A percentile compares a stretch with the other conserved stretches of the same genome.
Evolutionary conservation across 2,329 filamentous ascomycete genomes (phyloP).

Genomic region (Chaetomiaceae sp.): DNA sequence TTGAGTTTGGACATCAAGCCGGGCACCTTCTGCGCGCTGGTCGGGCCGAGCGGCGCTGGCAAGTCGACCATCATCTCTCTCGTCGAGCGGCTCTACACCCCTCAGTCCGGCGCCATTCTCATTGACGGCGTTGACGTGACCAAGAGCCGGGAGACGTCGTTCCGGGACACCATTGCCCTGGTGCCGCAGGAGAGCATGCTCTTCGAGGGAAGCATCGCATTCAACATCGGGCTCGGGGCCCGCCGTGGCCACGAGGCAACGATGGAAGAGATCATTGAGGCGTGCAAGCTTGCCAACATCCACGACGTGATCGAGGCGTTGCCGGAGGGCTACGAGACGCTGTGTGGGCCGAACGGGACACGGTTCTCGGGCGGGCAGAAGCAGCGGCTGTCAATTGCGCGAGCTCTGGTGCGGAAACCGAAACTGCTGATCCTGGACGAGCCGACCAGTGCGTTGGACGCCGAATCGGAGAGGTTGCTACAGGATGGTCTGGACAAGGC

Average conservation of each 20-base stretch:
- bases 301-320: conserved; percentile 83
- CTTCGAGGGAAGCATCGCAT: conserved; percentile 38
- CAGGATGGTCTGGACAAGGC: conserved; percentile 75
- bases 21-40: conserved; percentile 39
- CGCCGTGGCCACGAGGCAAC: conserved; percentile 51
- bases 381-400: conserved; percentile 86
- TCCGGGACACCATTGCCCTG: conserved; percentile 42
- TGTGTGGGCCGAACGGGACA: conserved; percentile 79
- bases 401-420: conserved; percentile 83
- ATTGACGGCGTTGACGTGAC: conserved; percentile 45
- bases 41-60: conserved; percentile 43
- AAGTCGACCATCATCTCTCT: conserved; percentile 45
- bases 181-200: conserved; percentile 86
- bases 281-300: conserved; percentile 85
- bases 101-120: conserved; percentile 44
- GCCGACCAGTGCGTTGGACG: conserved; percentile 72
- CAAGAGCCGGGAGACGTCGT: conserved; percentile 20
- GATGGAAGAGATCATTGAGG: conserved; percentile 67
- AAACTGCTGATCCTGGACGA: conserved; percentile 79
- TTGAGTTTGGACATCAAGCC: conserved; percentile 35
- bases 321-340: conserved; percentile 76
- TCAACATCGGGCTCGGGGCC: conserved; percentile 61
- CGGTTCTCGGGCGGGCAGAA: conserved; percentile 91
- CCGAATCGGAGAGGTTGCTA: conserved; percentile 69
- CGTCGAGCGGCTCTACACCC: conserved; percentile 50